Evolutionary conservation across 1,284 basidiomycete genomes (phyloP), one percentile per base, ranked within the genome.

Genomic region (Leccinum huronense): DNA sequence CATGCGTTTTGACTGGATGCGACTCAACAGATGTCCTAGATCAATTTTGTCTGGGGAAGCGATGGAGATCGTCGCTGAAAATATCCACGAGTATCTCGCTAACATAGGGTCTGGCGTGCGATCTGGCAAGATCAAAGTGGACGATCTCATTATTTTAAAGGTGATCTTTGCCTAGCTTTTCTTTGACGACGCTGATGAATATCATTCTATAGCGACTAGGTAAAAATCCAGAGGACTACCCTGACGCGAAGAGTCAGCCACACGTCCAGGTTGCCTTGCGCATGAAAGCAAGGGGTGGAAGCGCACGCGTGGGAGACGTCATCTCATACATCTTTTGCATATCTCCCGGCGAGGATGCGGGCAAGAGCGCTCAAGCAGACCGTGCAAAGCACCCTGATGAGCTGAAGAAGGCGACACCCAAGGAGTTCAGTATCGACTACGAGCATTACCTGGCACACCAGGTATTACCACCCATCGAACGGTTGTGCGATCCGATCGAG

Each of bases 181-280:
- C 59, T n/a, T 27, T 51, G 38, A 23, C n/a, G 57, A 30, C 10
- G 4, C 11, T 60, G 14, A 59, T 53, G 8, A 27, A 62, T 14
- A 61, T 53, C 51, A 13, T 57, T 33, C 33, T 60, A 11, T 70
- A 95, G 93, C 90, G 95, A 65, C 81, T 98, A 58, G 93, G 95
- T 31, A 98, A 97, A 81, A 93, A 94, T 69, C 95, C 95, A 0
- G 91, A 96, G 73, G 96, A 97, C 73, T 99, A 98, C 73, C 95
- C 96, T 0, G 96, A 98, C 73, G 92, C 88, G 30, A 98, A 98
- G 78, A 88, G 84, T 53, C 95, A 97, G 71, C 97, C 97, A 1
- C 97, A 99, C 73, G 97, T 99, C 1, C 95, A 98, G 72, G 97
- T 99, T 13, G 97, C 97, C 0, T 80, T 97, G 64, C 86, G 94